Base-by-base conservation (phyloP, 768 basidiomycete species). In the Dacryopinax primogenitus region DNA sequence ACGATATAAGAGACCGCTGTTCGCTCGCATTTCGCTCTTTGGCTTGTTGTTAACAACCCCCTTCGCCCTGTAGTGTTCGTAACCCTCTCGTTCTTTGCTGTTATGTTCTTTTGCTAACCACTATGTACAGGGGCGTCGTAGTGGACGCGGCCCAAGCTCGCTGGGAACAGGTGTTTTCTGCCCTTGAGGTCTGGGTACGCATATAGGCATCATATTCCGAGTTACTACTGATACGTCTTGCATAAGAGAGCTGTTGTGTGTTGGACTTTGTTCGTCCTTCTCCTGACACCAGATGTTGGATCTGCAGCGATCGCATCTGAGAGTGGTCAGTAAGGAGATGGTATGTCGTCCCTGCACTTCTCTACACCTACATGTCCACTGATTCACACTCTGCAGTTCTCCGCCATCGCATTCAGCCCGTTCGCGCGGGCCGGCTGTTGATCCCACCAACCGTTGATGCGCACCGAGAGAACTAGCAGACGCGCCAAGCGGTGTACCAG, bases 131-230 rank as follows among this genome's bases (percentile, higher is more conserved):
- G 26, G 51, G 32, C 51, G 51, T 26, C 51, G 51, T 58, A 58
- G 51, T 58, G 51, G 51, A 58, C 30, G 51, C 32, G 51, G 21
- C 51, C 30, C 51, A 58, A 58, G 51, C 51, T 58, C 26, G 51
- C 9, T 28, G 51, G 51, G 51, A 58, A 39, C 51, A 13, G 11
- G 51, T 7, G 41, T 18, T 23, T 58, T 13, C 51, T 30, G 4
- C 15, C 51, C 51, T 58, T 30, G 51, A 28, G 30, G 51, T 28
- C 51, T 28, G 18, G 30, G 51, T 58, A 30, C 51, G 51, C 51
- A 30, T 30, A 32, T 58, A 58, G 13, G 9, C 51, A 30, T 58
- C 4, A 9, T 30, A 21, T 13, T 13, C 26, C 15, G 7, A 9
- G 51, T 30, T 28, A 15, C 18, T 3, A 30, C 51, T 58, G 51